phyloP scores from a whole-genome alignment of 1,139 yeast genomes.

The Scheffersomyces lignicola region DNA sequence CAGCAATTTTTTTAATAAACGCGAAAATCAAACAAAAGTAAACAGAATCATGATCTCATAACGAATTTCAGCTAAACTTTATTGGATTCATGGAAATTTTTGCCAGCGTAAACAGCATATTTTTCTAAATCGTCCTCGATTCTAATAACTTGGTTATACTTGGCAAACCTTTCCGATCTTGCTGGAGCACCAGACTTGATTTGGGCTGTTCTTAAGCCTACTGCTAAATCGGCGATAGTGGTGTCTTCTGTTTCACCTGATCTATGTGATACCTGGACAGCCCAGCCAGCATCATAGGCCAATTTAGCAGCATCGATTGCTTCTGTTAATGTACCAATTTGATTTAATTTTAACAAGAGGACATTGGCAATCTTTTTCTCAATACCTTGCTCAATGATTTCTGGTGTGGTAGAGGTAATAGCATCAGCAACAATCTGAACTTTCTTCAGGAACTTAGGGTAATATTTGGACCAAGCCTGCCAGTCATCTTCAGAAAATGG shows the following conservation, averaged over 20 bases:
- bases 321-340: slow-evolving; percentile 83
- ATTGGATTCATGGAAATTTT: slow-evolving; percentile 15
- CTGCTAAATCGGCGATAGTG: slow-evolving; percentile 88
- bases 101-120: slow-evolving; percentile 88
- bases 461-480: slow-evolving; percentile 87
- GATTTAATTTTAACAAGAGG: slow-evolving; percentile 88
- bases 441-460: slow-evolving; percentile 57
- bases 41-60: not conserved
- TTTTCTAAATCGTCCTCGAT: slow-evolving; percentile 92
- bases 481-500: slow-evolving; percentile 97
- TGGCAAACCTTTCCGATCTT: slow-evolving; percentile 95
- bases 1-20: not conserved
- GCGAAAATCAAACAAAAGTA: not conserved
- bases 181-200: slow-evolving; percentile 98
- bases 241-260: slow-evolving; percentile 97
- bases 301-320: slow-evolving; percentile 85
- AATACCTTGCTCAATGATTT: slow-evolving; percentile 82
- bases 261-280: slow-evolving; percentile 93
- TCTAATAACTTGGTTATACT: slow-evolving; percentile 88
- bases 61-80: not conserved
- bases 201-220: slow-evolving; percentile 93
- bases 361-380: slow-evolving; percentile 88
- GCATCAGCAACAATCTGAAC: slow-evolving; percentile 90
- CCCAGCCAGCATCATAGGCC: slow-evolving; percentile 64
- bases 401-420: slow-evolving; percentile 91